These are phyloP conservation scores for Graphilbum fragrans DNA, from an alignment of 2,329 filamentous ascomycete species.

Conservation along the genomic window DNA sequence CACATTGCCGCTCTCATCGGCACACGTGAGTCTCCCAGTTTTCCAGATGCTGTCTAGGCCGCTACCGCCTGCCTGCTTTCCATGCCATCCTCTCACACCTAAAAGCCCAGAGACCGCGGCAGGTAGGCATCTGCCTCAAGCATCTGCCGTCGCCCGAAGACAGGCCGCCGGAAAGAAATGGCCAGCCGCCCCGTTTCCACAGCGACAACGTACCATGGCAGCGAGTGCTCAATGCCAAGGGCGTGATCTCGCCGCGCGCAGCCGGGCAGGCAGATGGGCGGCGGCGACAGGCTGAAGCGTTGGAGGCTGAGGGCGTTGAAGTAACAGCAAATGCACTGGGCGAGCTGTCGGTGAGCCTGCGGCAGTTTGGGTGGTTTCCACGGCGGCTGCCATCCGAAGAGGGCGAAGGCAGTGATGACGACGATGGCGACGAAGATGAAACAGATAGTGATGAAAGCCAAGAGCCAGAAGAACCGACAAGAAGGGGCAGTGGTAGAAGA, in stretches of 20 bases:
- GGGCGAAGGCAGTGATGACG: conserved; percentile 7
- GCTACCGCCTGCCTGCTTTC: neutral
- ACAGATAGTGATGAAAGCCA: neutral
- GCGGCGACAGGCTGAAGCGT: conserved; percentile 35
- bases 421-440: conserved; percentile 13
- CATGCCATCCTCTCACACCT: neutral
- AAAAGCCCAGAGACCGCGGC: conserved; percentile 58
- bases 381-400: conserved; percentile 31
- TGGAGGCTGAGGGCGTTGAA: conserved; percentile 38
- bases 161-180: too few relatives aligned
- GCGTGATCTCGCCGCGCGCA: conserved; percentile 64
- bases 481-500: too few relatives aligned
- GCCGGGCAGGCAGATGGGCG: conserved; percentile 4
- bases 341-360: conserved; percentile 38
- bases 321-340: conserved; percentile 37
- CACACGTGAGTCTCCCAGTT: conserved; percentile 42
- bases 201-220: conserved; percentile 83
- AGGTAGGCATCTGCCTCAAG: conserved; percentile 85
- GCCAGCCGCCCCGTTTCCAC: conserved; percentile 50
- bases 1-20: conserved; percentile 64
- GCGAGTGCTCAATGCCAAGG: conserved; percentile 78
- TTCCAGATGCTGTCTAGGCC: neutral
- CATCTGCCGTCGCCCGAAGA: conserved; percentile 41
- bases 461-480: too few relatives aligned
- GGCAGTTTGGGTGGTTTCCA: conserved; percentile 45